Base-by-base conservation (phyloP, 2,329 filamentous ascomycete species). In the Emergomyces pasteurianus region DNA sequence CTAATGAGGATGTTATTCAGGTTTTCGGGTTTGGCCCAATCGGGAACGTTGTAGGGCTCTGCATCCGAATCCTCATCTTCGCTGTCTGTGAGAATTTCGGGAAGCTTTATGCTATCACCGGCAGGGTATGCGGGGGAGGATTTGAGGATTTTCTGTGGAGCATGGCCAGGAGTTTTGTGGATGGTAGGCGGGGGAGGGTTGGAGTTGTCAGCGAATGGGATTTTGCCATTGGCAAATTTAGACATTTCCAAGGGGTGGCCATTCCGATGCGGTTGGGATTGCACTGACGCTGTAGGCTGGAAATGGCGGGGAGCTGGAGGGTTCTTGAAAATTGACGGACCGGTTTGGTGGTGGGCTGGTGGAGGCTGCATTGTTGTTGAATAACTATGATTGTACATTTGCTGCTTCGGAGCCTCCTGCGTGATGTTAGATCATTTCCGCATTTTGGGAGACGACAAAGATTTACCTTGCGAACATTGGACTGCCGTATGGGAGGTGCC, bases 1-100 rank as follows among this genome's bases (percentile, higher is more conserved):
- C 85, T 81, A 62, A 87, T 82, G 31, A 99, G 82, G 60, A 90
- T 83, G 59, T 83, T 80, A 21, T 87, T 84, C 53, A 99, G 82
- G 64, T 90, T 87, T 12, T 92, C 92, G 2, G 90, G 90, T 70
- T 96, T 88, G 4, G 90, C 91, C 94, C 94, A 99, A 8, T 85
- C 83, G 2, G 90, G 89, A 18, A 90, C 83, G 59, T 76, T 78
- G 69, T 89, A 85, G 55, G 79, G 79, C 50, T 82, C 79, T 2
- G 77, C 74, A 47, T 87, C 83, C 6, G 81, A 83, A 63, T 92
- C 88, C 56, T 92, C 88, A 62, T 95, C 90, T 68, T 96, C 92
- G 36, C 90, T 91, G 71, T 99, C 95, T 1, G 94, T 97, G 65
- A 91, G 86, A 67, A 99, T 97, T 67, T 99, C 94, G 0, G 94